phyloP scores from a whole-genome alignment of 23 red algal species.

The Gracilaria domingensis region DNA sequence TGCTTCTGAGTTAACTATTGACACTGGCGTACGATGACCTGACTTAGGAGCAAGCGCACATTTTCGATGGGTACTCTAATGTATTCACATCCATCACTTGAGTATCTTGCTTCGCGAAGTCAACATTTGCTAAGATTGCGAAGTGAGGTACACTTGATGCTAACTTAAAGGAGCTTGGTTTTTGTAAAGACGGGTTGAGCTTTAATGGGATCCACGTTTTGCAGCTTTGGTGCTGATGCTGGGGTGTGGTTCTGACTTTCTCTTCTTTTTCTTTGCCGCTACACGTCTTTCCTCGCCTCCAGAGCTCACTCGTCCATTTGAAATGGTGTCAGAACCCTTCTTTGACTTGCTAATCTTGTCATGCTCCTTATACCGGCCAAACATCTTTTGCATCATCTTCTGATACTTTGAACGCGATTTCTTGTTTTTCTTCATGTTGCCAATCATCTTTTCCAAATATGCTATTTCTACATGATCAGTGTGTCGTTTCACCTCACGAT shows the following conservation, averaged over 20 bases:
- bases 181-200: neutral
- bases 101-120: no score
- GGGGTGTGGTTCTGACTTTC: slow-evolving; percentile 27
- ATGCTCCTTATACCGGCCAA: slow-evolving; percentile 63
- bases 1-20: no score
- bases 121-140: no score
- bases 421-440: slow-evolving; percentile 95
- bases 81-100: no score
- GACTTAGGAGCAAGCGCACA: no score
- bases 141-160: neutral
- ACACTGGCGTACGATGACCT: no score
- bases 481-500: slow-evolving; percentile 80
- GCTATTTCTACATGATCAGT: slow-evolving; percentile 83
- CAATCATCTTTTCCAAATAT: slow-evolving; percentile 88
- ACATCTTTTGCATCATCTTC: slow-evolving; percentile 71
- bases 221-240: slow-evolving; percentile 30
- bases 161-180: no score
- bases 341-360: slow-evolving; percentile 53
- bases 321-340: slow-evolving; percentile 38
- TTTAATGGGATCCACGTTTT: slow-evolving; percentile 34
- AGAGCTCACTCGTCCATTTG: slow-evolving; percentile 13
- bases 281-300: slow-evolving; percentile 45
- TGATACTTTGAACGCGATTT: slow-evolving; percentile 70
- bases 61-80: no score
- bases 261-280: slow-evolving; percentile 61